Percentiles rank a stretch among this genome's conserved stretches.
Evolutionary conservation across 768 basidiomycete genomes (phyloP).

Genomic region (Cystofilobasidium macerans): DNA sequence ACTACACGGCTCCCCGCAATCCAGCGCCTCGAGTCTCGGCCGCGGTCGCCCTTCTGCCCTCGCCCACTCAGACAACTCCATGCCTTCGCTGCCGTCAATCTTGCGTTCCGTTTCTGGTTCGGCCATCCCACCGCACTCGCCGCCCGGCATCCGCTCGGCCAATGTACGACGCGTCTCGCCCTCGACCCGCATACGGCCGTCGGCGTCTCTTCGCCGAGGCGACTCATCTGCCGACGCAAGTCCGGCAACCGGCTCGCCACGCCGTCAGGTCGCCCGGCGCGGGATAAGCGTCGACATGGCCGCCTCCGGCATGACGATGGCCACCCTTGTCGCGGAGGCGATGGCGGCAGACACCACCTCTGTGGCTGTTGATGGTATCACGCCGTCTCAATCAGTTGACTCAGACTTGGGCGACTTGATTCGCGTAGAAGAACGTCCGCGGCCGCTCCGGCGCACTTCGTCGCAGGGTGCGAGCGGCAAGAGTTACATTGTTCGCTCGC

Average conservation of each 20-base stretch:
- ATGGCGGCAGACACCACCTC: background rate
- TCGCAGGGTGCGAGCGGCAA: background rate
- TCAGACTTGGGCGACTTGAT: background rate
- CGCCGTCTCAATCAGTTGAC: background rate
- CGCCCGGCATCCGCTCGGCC: background rate
- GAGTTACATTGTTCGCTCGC: background rate
- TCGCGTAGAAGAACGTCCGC: background rate
- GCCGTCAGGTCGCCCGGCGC: background rate
- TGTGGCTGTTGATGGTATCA: background rate
- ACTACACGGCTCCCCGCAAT: background rate
- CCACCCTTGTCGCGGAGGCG: background rate
- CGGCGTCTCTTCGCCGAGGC: background rate
- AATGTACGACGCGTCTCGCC: conserved; percentile 10
- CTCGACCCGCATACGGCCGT: background rate
- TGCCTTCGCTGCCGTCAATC: conserved; percentile 11
- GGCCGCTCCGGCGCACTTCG: background rate
- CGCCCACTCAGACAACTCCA: background rate
- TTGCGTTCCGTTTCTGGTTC: conserved; percentile 3
- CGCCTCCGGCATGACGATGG: background rate
- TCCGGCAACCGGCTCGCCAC: background rate
- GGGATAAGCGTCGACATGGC: conserved; percentile 17
- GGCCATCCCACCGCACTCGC: background rate
- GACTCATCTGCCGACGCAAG: background rate
- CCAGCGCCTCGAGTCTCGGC: background rate
- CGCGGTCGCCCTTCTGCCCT: background rate